Evolutionary conservation across 768 basidiomycete genomes (phyloP), one percentile per base, ranked within the genome.

Genomic region (Auriscalpium orientale): DNA sequence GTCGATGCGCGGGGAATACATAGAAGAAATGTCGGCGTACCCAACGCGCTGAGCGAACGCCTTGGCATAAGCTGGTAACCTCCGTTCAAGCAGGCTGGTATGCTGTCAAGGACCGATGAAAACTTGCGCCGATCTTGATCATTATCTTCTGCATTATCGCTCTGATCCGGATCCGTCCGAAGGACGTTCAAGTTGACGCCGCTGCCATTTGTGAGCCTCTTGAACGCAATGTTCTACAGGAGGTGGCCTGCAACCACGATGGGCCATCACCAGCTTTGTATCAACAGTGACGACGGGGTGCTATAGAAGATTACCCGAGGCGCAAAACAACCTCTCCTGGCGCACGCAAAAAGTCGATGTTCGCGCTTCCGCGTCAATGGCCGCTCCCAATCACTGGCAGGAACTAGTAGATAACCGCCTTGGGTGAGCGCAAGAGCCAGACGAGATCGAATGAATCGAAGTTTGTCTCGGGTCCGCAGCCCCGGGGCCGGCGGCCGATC

Each of bases 51-150:
- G 72, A 40, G 97, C 94, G 56, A 98, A 99, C 40, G 79, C 83
- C 74, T 95, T 95, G 44, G 97, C 97, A 55, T 55, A 98, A 74
- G 33, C 83, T 89, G 2, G 89, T 87, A 44, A 89, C 93, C 68
- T 98, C 97, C 20, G 81, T 77, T 97, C 97, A 98, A 61, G 89
- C 89, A 4, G 97, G 97, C 69, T 99, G 97, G 69, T 62, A 95
- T 87, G 63, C 82, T 85, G 69, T 99, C 97, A 50, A 99, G 84
- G 56, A 98, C 87, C 48, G 90, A 88, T 3, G 95, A 99, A 80
- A 99, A 99, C 71, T 99, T 99, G 80, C 98, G 94, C 57, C 97
- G 88, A 72, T 99, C 95, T n/a, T n/a, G n/a, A n/a, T n/a, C n/a
- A n/a, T n/a, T n/a, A n/a, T n/a, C n/a, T 71, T 99, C 97, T 18